These are phyloP conservation scores for Termitomyces sp. DNA, from an alignment of 768 basidiomycete genomes.

Conservation along the genomic window DNA sequence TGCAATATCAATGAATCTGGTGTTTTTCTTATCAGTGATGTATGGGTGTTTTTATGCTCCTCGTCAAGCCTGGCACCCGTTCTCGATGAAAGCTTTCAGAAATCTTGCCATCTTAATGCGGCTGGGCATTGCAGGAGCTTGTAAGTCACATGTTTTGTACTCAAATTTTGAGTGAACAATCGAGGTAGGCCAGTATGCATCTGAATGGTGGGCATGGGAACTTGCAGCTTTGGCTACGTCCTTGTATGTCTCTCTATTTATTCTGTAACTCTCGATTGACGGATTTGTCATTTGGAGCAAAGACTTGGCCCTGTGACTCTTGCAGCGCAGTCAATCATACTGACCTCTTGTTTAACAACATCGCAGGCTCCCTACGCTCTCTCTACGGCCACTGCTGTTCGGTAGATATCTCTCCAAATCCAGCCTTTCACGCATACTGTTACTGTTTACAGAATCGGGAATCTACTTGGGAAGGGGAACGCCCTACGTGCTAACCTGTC, in stretches of 20 bases:
- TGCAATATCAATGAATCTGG: slow-evolving; percentile 78
- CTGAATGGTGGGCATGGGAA: slow-evolving; percentile 99
- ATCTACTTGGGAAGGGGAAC: slow-evolving; percentile 8
- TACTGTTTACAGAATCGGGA: slow-evolving; percentile 5
- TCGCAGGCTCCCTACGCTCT: slow-evolving; percentile 82
- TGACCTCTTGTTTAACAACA: slow-evolving; percentile 63
- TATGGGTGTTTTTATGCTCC: slow-evolving; percentile 59
- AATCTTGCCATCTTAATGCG: slow-evolving; percentile 61
- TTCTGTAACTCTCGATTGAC: neutral
- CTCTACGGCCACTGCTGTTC: slow-evolving; percentile 76
- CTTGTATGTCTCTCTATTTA: slow-evolving; percentile 24
- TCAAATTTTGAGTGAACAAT: neutral
- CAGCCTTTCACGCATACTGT: neutral
- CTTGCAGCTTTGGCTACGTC: slow-evolving; percentile 55
- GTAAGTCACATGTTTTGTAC: slow-evolving; percentile 22
- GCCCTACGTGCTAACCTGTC: slow-evolving; percentile 9
- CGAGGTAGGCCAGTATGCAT: slow-evolving; percentile 58
- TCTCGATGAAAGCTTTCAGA: slow-evolving; percentile 56
- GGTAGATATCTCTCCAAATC: slow-evolving; percentile 32
- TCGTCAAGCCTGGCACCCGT: slow-evolving; percentile 76
- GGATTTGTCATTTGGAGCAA: neutral
- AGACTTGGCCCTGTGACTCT: slow-evolving; percentile 76
- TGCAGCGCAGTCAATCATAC: slow-evolving; percentile 83
- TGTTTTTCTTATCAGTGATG: slow-evolving; percentile 49
- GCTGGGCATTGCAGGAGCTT: slow-evolving; percentile 81